Percentiles rank a stretch among this genome's conserved stretches.
Evolutionary conservation across 495 filamentous ascomycete genomes (phyloP).

Genomic region (Talaromyces proteolyticus): DNA sequence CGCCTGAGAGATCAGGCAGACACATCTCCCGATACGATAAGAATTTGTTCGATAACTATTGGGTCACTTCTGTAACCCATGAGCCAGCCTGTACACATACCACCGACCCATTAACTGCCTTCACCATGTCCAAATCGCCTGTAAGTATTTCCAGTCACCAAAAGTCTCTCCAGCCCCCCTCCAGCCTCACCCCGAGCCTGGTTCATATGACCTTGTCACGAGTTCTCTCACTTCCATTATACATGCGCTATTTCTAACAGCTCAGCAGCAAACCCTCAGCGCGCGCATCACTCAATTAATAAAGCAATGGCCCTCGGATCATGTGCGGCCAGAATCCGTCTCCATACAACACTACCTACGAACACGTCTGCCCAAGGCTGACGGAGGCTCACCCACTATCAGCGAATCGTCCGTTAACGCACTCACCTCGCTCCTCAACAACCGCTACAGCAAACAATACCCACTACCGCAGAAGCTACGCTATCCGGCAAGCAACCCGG

Average conservation of each 20-base stretch:
- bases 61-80: no score
- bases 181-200: no score
- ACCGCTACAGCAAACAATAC: constrained; percentile 67
- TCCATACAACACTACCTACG: constrained; percentile 68
- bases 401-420: constrained; percentile 62
- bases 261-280: constrained; percentile 48
- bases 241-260: background rate
- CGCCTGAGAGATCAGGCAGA: constrained; percentile 1
- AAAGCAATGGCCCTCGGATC: constrained; percentile 71
- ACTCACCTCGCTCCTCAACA: constrained; percentile 66
- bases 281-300: constrained; percentile 50
- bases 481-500: constrained; percentile 66
- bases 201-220: constrained; percentile 3
- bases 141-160: constrained; percentile 16
- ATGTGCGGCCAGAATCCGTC: constrained; percentile 65
- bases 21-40: no score
- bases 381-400: constrained; percentile 28
- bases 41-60: no score
- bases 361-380: constrained; percentile 44
- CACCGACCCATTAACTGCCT: no score
- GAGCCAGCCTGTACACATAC: no score
- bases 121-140: constrained; percentile 24
- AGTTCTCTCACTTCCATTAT: no score
- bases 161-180: no score
- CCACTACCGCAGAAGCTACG: constrained; percentile 56